Evolutionary conservation across 2,329 filamentous ascomycete species (phyloP).

Genomic region (Elsinoe perseae): DNA sequence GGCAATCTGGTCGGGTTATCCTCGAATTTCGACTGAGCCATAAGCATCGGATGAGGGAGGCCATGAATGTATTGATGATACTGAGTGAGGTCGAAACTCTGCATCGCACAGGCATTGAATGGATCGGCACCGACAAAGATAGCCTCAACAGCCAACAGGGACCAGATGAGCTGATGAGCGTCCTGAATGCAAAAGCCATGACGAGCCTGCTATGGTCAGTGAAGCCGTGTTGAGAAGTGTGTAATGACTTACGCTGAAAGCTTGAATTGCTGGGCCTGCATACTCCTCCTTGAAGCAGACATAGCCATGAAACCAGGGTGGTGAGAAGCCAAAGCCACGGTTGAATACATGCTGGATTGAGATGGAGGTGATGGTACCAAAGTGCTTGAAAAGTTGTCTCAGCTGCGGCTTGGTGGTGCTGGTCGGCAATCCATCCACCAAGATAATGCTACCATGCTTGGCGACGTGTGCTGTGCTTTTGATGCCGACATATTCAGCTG

Average conservation of each 20-base stretch:
- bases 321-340: not conserved
- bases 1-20: not conserved
- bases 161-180: slow-evolving; percentile 3
- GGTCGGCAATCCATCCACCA: slow-evolving; percentile 15
- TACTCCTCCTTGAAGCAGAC: slow-evolving; percentile 1
- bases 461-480: not conserved
- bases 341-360: not conserved
- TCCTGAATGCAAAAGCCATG: slow-evolving; percentile 5
- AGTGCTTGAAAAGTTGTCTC: slow-evolving; percentile 7
- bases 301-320: not conserved
- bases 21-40: not conserved
- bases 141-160: not conserved
- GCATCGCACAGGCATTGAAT: not conserved
- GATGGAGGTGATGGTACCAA: slow-evolving; percentile 12
- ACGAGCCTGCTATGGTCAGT: not conserved
- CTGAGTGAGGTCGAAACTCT: not conserved
- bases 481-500: not conserved
- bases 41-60: not conserved
- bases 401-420: slow-evolving; percentile 1
- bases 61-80: slow-evolving; percentile 3
- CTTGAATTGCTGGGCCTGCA: slow-evolving; percentile 3
- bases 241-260: slow-evolving; percentile 2
- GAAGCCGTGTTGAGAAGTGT: not conserved
- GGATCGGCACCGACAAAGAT: not conserved
- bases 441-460: slow-evolving; percentile 15